These are phyloP conservation scores for Solanum bukasovii DNA, from an alignment of 257 asterid genomes.

Conservation along the genomic window DNA sequence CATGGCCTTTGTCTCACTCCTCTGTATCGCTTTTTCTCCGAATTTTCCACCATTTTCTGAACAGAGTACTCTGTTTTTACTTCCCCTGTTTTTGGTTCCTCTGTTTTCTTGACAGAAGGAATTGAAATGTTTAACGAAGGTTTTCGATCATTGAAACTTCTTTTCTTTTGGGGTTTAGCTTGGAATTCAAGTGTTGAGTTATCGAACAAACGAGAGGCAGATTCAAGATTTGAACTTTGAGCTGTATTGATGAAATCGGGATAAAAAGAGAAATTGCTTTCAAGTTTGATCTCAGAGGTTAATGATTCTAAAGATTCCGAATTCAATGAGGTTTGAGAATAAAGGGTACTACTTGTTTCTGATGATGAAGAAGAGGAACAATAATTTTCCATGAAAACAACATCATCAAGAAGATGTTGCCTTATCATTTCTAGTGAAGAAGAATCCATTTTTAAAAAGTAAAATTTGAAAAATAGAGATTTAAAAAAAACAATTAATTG, in stretches of 20 bases:
- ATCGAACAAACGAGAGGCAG: background rate
- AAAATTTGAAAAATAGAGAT: background rate
- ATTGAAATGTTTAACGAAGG: constrained; percentile 58
- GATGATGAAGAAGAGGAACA: background rate
- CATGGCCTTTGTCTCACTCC: constrained; percentile 42
- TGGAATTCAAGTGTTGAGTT: background rate
- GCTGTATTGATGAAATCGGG: background rate
- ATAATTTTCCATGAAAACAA: background rate
- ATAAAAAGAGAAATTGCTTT: background rate
- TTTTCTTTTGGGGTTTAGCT: background rate
- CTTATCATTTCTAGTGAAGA: constrained; percentile 2
- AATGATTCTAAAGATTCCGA: background rate
- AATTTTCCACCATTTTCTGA: constrained; percentile 3
- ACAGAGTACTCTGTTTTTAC: background rate
- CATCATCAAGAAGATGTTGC: constrained; percentile 10
- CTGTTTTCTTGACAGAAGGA: constrained; percentile 20
- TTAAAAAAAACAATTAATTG: too few species aligned
- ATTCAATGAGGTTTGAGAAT: background rate
- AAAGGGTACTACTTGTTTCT: background rate
- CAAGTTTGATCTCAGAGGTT: background rate
- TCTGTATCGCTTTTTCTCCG: constrained; percentile 26
- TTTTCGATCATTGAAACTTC: constrained; percentile 26
- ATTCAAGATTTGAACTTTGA: background rate
- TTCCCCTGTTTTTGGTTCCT: background rate
- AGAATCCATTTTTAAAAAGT: background rate